A percentile compares a stretch with the other conserved stretches of the same genome.
These are phyloP conservation scores for Cryptococcus sp. DNA, from an alignment of 1,284 basidiomycete genomes.

Conservation along the genomic window DNA sequence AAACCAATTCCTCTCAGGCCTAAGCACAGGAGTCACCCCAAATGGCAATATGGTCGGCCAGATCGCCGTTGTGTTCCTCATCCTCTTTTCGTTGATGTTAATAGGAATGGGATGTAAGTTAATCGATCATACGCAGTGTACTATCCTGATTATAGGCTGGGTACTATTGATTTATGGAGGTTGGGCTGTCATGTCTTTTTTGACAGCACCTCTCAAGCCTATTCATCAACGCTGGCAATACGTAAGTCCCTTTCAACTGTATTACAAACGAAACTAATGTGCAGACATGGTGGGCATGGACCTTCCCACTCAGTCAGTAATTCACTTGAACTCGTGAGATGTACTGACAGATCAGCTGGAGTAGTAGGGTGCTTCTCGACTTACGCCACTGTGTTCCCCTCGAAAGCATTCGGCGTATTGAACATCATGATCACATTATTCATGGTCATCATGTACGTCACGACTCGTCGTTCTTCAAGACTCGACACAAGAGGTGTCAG, in stretches of 20 bases:
- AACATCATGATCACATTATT: conserved; percentile 5
- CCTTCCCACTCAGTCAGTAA: conserved; percentile 13
- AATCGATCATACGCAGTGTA: background rate
- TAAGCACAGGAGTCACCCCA: conserved; percentile 1
- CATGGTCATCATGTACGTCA: background rate
- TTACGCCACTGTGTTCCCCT: conserved; percentile 12
- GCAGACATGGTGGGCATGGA: conserved; percentile 19
- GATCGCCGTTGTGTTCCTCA: conserved; percentile 1
- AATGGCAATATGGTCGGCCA: conserved; percentile 7
- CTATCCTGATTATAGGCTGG: background rate
- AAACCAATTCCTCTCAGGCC: conserved; percentile 3
- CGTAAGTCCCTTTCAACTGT: background rate
- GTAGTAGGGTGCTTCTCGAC: conserved; percentile 11
- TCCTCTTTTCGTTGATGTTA: conserved; percentile 4
- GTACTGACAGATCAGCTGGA: conserved; percentile 6
- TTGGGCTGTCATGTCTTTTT: background rate
- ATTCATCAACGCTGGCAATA: conserved; percentile 5
- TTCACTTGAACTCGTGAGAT: background rate
- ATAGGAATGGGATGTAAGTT: background rate
- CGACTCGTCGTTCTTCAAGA: background rate
- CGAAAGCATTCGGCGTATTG: conserved; percentile 15
- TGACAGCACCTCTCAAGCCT: conserved; percentile 4
- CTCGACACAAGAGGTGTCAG: background rate
- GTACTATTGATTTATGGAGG: conserved; percentile 5
- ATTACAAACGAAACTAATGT: background rate